Percentiles rank a stretch among this genome's conserved stretches.
Conservation (phyloP, 352 stramenopile species). For the Globisporangium takayamanum region DNA sequence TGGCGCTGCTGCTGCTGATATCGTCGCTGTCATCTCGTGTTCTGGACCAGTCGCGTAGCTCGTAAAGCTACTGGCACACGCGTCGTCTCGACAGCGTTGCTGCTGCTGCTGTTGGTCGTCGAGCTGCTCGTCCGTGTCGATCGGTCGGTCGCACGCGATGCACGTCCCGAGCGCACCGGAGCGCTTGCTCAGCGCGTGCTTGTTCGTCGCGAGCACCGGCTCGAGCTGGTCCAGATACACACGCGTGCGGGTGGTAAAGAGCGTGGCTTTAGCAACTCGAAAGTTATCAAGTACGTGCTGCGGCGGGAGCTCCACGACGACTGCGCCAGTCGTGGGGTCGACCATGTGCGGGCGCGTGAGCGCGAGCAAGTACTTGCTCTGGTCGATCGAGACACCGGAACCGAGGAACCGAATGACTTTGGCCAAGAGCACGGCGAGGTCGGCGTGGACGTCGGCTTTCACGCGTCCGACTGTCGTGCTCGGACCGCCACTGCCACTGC, state of each 20-base stretch:
- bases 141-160: slow-evolving; percentile 55
- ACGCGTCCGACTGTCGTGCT: background rate
- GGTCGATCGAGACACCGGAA: slow-evolving; percentile 46
- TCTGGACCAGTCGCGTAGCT: background rate
- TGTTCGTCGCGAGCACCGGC: slow-evolving; percentile 32
- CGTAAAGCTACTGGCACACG: background rate
- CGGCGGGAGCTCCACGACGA: slow-evolving; percentile 35
- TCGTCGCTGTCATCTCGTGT: background rate
- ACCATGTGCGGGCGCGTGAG: slow-evolving; percentile 24
- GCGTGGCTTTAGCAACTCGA: slow-evolving; percentile 30
- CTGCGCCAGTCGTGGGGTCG: slow-evolving; percentile 26
- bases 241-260: slow-evolving; percentile 35
- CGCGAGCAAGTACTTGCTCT: slow-evolving; percentile 56
- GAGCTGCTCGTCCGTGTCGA: slow-evolving; percentile 25
- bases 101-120: background rate
- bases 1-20: background rate
- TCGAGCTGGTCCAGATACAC: slow-evolving; percentile 41
- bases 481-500: slow-evolving; percentile 9
- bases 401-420: slow-evolving; percentile 57
- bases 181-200: slow-evolving; percentile 21
- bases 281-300: slow-evolving; percentile 47
- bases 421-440: slow-evolving; percentile 39
- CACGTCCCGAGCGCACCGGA: slow-evolving; percentile 37
- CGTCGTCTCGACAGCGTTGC: background rate
- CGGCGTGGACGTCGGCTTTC: slow-evolving; percentile 19